Conservation (phyloP, 805 yeast species). For the Metschnikowia kofuensis region DNA sequence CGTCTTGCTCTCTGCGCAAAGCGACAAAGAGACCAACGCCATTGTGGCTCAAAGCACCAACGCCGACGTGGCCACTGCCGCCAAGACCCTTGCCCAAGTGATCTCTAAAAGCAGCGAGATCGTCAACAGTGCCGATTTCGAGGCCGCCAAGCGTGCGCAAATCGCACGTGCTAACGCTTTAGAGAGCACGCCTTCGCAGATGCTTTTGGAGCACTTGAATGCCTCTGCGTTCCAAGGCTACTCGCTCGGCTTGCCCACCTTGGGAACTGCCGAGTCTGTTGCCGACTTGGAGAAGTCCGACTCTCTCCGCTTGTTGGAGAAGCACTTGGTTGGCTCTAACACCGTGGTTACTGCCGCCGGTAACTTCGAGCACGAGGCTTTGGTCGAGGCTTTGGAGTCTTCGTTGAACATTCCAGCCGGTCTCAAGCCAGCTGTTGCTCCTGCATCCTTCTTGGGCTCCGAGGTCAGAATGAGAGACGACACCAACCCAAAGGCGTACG, state of each 20-base stretch:
- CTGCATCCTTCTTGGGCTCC: constrained; percentile 75
- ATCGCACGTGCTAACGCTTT: constrained; percentile 47
- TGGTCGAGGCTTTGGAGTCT: constrained; percentile 63
- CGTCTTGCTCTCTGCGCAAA: constrained; percentile 50
- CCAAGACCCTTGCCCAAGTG: constrained; percentile 47
- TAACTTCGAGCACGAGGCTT: constrained; percentile 64
- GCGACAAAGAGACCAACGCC: constrained; percentile 63
- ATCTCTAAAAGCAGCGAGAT: constrained; percentile 36
- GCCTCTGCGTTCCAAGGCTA: constrained; percentile 87
- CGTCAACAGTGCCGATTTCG: constrained; percentile 45
- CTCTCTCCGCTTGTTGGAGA: constrained; percentile 51
- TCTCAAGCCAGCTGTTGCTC: constrained; percentile 43
- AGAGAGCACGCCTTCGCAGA: constrained; percentile 54
- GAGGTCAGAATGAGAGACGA: constrained; percentile 88
- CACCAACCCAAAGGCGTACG: constrained; percentile 76
- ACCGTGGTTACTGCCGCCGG: constrained; percentile 70
- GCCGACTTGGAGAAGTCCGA: constrained; percentile 57
- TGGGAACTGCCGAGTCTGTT: constrained; percentile 70
- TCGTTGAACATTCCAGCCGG: constrained; percentile 50
- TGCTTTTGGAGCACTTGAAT: constrained; percentile 71
- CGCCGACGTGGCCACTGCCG: constrained; percentile 50
- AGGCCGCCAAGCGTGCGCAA: constrained; percentile 45
- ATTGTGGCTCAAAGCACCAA: constrained; percentile 54
- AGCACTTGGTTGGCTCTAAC: constrained; percentile 60
- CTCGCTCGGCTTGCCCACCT: constrained; percentile 70